phyloP scores from a whole-genome alignment of 306 rosid genomes.

The Glycyrrhiza uralensis region DNA sequence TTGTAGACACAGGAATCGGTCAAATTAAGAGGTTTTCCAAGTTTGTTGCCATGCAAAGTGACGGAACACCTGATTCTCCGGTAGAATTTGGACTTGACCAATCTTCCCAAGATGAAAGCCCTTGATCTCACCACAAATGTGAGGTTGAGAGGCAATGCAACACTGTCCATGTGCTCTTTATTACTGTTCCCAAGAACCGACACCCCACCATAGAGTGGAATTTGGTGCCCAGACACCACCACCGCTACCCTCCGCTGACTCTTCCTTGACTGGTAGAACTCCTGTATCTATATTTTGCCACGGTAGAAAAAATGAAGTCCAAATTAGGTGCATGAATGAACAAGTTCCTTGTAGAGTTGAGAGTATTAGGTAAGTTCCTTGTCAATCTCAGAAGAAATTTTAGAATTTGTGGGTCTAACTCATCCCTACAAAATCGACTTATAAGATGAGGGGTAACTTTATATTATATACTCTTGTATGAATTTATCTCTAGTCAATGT shows the following conservation, averaged over 20 bases:
- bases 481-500: too few species aligned
- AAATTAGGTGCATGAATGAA: not conserved
- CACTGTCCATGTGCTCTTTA: constrained; percentile 23
- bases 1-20: constrained; percentile 55
- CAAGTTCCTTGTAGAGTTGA: too few species aligned
- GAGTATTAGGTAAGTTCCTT: too few species aligned
- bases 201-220: constrained; percentile 80
- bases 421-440: too few species aligned
- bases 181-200: constrained; percentile 36
- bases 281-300: constrained; percentile 43
- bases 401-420: too few species aligned
- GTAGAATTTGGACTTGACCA: constrained; percentile 80
- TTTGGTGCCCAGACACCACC: constrained; percentile 57
- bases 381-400: too few species aligned
- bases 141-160: constrained; percentile 64
- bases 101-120: constrained; percentile 71
- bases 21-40: constrained; percentile 61
- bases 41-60: constrained; percentile 55
- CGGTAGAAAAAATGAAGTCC: too few species aligned
- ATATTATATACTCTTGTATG: too few species aligned
- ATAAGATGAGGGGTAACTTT: too few species aligned
- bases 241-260: constrained; percentile 43
- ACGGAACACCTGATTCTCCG: constrained; percentile 58
- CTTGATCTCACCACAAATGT: constrained; percentile 77
- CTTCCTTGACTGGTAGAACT: constrained; percentile 64